A percentile compares a stretch with the other conserved stretches of the same genome.
Conservation (phyloP, 345 rosid species). For the Orychophragmus violaceus region DNA sequence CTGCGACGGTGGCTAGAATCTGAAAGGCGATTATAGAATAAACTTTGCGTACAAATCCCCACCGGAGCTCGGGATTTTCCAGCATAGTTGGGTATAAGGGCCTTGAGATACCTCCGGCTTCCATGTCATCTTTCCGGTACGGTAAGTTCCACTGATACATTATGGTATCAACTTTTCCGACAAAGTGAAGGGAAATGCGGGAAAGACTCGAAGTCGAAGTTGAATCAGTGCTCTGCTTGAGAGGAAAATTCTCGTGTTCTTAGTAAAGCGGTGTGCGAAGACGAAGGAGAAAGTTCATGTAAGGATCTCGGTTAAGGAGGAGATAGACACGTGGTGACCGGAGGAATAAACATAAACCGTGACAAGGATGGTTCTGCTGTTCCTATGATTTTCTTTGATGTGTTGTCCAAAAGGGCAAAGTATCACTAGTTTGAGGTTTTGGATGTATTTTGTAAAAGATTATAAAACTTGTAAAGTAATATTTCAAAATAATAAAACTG, state of each 20-base stretch:
- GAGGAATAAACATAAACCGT: neutral
- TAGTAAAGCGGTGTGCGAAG: neutral
- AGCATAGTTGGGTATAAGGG: constrained; percentile 67
- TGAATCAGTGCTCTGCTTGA: neutral
- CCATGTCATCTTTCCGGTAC: constrained; percentile 50
- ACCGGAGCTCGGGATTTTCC: constrained; percentile 67
- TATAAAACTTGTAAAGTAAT: neutral
- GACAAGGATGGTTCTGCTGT: constrained; percentile 7
- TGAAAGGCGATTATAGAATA: constrained; percentile 64
- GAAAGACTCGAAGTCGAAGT: no score
- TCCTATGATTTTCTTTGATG: neutral
- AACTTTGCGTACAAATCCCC: constrained; percentile 70
- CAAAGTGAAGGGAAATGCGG: no score
- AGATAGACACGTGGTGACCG: neutral
- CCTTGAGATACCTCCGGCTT: constrained; percentile 45
- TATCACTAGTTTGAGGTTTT: neutral
- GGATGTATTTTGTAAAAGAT: neutral
- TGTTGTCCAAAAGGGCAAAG: no score
- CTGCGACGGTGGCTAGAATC: constrained; percentile 58
- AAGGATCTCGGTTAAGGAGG: no score
- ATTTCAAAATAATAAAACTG: neutral
- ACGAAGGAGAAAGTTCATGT: no score
- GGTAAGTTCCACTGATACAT: constrained; percentile 45
- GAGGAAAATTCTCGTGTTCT: neutral
- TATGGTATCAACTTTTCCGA: no score